Evolutionary conservation across 2,329 filamentous ascomycete genomes (phyloP), one percentile per base, ranked within the genome.

Genomic region (Penicillium sp.): DNA sequence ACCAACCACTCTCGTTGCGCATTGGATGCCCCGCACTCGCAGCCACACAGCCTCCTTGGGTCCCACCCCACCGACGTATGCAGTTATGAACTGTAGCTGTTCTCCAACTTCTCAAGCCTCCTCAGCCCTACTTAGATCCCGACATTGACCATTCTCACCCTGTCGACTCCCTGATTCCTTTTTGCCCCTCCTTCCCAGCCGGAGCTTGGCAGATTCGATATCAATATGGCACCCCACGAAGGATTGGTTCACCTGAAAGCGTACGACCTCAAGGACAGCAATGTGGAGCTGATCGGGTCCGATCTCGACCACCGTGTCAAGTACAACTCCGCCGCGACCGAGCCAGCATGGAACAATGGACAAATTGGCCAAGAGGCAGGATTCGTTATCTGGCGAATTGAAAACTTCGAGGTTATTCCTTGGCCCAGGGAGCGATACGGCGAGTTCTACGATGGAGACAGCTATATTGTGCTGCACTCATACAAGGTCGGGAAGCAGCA

Each of bases 301-400:
- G 81, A 85, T 62, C 82, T 90, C 62, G 88, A 90, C 75, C 87
- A 89, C 76, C 81, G 82, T 61, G 84, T 90, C 68, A 90, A 90
- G 70, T 84, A 88, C 79, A 84, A 84, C 60, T 89, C 87, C 11
- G 87, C 88, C 3, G 74, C 80, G 8, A 83, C 83, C 5, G 88
- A 90, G 65, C 88, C 88, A 0, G 87, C 88, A 8, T 90, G 88
- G 88, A 85, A 88, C 67, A 79, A 85, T 61, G 83, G 83, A 55
- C 68, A 70, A 39, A 75, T 89, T 45, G 86, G 87, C 37, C 63
- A 76, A 39, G 66, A 76, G 14, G 71, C 85, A 0, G 87, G 87
- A 0, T 79, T 90, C 3, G 78, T 78, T 63, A 76, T 89, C 62
- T 90, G 87, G 87, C 86, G 87, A 61, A 87, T 90, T 63, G 87